These are phyloP conservation scores for Xylaria polymorpha DNA, from an alignment of 2,329 filamentous ascomycete species.

Conservation along the genomic window DNA sequence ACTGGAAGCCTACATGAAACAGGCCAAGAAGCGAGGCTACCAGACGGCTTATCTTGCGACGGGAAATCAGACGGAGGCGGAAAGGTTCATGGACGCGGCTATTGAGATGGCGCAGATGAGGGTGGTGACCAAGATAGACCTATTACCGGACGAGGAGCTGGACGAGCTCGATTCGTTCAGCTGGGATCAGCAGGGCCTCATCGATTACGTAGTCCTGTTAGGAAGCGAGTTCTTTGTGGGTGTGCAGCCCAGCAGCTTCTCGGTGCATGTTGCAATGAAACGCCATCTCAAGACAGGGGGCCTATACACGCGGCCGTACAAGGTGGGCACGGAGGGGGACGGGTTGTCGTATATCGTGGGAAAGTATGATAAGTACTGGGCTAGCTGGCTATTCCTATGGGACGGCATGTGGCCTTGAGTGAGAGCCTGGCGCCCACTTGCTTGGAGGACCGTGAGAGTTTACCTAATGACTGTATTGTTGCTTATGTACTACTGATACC, in stretches of 20 bases:
- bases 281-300: slow-evolving; percentile 56
- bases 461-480: slow-evolving; percentile 20
- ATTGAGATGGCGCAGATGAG: slow-evolving; percentile 48
- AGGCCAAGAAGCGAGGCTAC: slow-evolving; percentile 49
- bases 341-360: slow-evolving; percentile 58
- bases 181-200: slow-evolving; percentile 59
- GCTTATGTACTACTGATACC: slow-evolving; percentile 25
- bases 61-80: slow-evolving; percentile 57
- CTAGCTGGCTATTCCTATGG: slow-evolving; percentile 62
- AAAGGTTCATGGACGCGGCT: slow-evolving; percentile 53
- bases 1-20: slow-evolving; percentile 54
- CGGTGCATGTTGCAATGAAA: slow-evolving; percentile 60
- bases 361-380: slow-evolving; percentile 59
- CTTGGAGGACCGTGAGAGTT: background rate
- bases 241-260: slow-evolving; percentile 61
- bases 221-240: slow-evolving; percentile 56
- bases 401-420: slow-evolving; percentile 58
- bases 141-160: slow-evolving; percentile 50
- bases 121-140: slow-evolving; percentile 55
- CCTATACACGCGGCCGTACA: slow-evolving; percentile 58
- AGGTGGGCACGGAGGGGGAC: slow-evolving; percentile 56
- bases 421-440: background rate
- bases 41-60: slow-evolving; percentile 59
- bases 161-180: slow-evolving; percentile 53
- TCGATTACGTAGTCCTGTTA: slow-evolving; percentile 57